These are phyloP conservation scores for Tylopilus subfusipes DNA, from an alignment of 768 basidiomycete genomes.

Conservation along the genomic window DNA sequence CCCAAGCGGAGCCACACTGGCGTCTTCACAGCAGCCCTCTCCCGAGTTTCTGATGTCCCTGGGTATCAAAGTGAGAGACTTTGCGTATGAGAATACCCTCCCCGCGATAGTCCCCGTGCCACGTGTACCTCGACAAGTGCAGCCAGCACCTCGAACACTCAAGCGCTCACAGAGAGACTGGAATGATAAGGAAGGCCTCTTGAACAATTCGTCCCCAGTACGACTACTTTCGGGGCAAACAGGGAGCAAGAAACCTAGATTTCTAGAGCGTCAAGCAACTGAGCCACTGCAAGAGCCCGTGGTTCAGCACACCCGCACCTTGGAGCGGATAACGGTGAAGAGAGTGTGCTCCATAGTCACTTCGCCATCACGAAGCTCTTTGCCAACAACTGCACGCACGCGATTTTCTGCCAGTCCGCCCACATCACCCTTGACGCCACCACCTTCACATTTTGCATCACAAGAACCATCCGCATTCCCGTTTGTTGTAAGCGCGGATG, in stretches of 20 bases:
- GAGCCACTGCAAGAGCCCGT: constrained; percentile 32
- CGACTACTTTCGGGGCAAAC: constrained; percentile 7
- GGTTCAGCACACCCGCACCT: constrained; percentile 12
- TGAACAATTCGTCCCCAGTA: neutral
- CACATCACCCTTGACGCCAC: constrained; percentile 30
- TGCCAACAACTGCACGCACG: constrained; percentile 3
- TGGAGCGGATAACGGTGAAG: constrained; percentile 19
- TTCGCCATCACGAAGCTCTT: constrained; percentile 3
- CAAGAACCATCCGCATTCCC: constrained; percentile 40
- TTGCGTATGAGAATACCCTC: constrained; percentile 64
- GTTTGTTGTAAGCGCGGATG: constrained; percentile 28
- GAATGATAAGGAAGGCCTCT: constrained; percentile 27
- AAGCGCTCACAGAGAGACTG: constrained; percentile 38
- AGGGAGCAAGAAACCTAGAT: constrained; percentile 22
- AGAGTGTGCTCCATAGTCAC: constrained; percentile 15
- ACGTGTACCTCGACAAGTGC: constrained; percentile 45
- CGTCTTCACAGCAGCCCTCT: constrained; percentile 36
- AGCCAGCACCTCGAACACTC: constrained; percentile 37
- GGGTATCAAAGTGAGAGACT: constrained; percentile 52
- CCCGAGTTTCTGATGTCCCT: constrained; percentile 26
- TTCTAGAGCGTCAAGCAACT: constrained; percentile 32
- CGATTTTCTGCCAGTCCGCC: constrained; percentile 20
- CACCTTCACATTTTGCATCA: constrained; percentile 30
- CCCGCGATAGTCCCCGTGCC: constrained; percentile 56
- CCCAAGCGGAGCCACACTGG: neutral